These are phyloP conservation scores for Chlorophyllum brunneum DNA, from an alignment of 768 basidiomycete species.

Conservation along the genomic window DNA sequence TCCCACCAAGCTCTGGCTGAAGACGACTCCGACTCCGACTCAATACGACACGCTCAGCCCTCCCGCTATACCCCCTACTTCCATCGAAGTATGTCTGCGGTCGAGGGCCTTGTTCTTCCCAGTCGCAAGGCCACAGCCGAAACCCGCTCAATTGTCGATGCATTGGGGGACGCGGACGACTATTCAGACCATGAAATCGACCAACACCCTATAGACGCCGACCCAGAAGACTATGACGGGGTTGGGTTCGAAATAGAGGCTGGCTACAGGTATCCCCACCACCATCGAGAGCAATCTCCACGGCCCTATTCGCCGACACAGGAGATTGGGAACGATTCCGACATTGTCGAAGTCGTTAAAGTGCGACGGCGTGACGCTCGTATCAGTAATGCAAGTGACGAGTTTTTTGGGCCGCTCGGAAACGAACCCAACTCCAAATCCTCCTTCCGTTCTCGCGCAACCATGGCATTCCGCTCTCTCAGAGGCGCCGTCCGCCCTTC, in stretches of 20 bases:
- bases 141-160: slow-evolving; percentile 28
- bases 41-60: slow-evolving; percentile 1
- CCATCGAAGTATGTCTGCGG: slow-evolving; percentile 7
- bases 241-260: slow-evolving; percentile 6
- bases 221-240: slow-evolving; percentile 20
- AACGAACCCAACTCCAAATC: slow-evolving; percentile 8
- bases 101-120: slow-evolving; percentile 9
- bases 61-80: slow-evolving; percentile 14
- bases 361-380: slow-evolving; percentile 36
- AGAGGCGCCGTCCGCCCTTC: slow-evolving; percentile 27
- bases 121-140: slow-evolving; percentile 18
- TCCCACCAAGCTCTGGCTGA: slow-evolving; percentile 29
- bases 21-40: slow-evolving; percentile 16
- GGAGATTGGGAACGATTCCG: slow-evolving; percentile 41
- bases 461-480: slow-evolving; percentile 41
- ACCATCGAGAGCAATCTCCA: slow-evolving; percentile 15
- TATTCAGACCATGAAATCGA: slow-evolving; percentile 23
- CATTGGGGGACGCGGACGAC: slow-evolving; percentile 22
- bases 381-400: slow-evolving; percentile 17
- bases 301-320: slow-evolving; percentile 10
- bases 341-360: slow-evolving; percentile 59
- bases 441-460: slow-evolving; percentile 41
- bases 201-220: slow-evolving; percentile 19
- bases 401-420: neutral
- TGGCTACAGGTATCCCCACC: slow-evolving; percentile 9